Base-by-base conservation (phyloP, 2,329 filamentous ascomycete species). In the Emmonsiellopsis sp. region DNA sequence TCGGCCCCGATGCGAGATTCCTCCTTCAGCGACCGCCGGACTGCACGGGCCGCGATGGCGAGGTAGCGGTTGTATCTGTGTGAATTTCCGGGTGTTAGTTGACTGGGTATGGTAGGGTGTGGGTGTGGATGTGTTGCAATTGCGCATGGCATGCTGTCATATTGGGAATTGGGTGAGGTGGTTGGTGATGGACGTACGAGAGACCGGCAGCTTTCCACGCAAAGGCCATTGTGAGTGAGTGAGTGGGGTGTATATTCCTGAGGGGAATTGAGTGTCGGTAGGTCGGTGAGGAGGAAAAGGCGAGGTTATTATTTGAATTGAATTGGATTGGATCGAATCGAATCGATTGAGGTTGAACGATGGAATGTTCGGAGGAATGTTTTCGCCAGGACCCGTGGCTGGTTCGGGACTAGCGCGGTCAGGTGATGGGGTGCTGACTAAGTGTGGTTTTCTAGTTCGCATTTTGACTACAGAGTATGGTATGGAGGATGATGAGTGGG, bases 11-110 rank as follows among this genome's bases (percentile, higher is more conserved):
- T 74, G 77, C 93, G 84, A 79, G 90, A 86, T 55, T 93, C 89
- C 70, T 98, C 93, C 82, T 97, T 96, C 74, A 98, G 81, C 73
- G 90, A 95, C 73, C 89, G 87, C 79, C 94, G 93, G 73, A 98
- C 88, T 70, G 89, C 87, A 76, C 91, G 90, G 76, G 91, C 84
- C 69, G 93, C 90, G 77, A 98, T 83, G 70, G 91, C 85, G 72
- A 98, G 85, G 85, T 96, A 97, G 79, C 91, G 93, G 86, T 98
- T 98, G 89, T 98, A 98, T 79, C 93, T 98, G 73, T 71, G 11
- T 34, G 45, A 3, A 3, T 11, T 16, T 5, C 35, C 13, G 4
- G 26, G 32, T 30, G 26, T 6, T 8, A 13, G 10, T 5, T 10
- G 8, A 11, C n/a, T 10, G 5, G 8, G 42, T 44, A 15, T 3